These are phyloP conservation scores for Phytophthora boehmeriae DNA, from an alignment of 352 stramenopile species.

Conservation along the genomic window DNA sequence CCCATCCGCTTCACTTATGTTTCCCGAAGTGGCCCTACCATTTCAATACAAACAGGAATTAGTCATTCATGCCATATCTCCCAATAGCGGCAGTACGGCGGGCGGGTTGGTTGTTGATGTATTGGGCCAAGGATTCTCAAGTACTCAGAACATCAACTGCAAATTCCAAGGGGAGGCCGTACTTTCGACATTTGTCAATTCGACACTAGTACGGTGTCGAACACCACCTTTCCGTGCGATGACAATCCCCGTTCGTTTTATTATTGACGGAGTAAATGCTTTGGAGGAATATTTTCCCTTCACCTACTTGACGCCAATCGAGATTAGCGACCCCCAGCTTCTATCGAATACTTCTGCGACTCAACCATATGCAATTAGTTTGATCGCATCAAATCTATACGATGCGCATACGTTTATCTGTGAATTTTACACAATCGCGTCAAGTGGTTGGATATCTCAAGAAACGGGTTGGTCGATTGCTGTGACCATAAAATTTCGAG, in stretches of 20 bases:
- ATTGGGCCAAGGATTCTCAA: slow-evolving; percentile 42
- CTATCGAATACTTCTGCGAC: not conserved
- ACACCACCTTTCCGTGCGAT: slow-evolving; percentile 32
- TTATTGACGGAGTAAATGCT: slow-evolving; percentile 27
- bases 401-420: not conserved
- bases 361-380: not conserved
- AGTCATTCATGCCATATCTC: slow-evolving; percentile 31
- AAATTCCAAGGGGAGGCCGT: slow-evolving; percentile 19
- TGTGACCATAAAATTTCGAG: not conserved
- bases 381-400: not conserved
- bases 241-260: slow-evolving; percentile 33
- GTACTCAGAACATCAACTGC: slow-evolving; percentile 30
- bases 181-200: slow-evolving; percentile 37
- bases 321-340: slow-evolving; percentile 7
- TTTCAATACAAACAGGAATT: slow-evolving; percentile 40
- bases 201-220: slow-evolving; percentile 42
- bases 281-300: slow-evolving; percentile 27
- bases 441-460: not conserved
- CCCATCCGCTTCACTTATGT: slow-evolving; percentile 27
- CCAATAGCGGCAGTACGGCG: slow-evolving; percentile 22
- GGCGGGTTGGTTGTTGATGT: slow-evolving; percentile 33
- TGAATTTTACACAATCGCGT: not conserved
- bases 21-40: slow-evolving; percentile 2
- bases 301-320: slow-evolving; percentile 19
- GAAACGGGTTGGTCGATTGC: not conserved